These are phyloP conservation scores for Leavenworthia alabamica DNA, from an alignment of 345 rosid species.

Conservation along the genomic window DNA sequence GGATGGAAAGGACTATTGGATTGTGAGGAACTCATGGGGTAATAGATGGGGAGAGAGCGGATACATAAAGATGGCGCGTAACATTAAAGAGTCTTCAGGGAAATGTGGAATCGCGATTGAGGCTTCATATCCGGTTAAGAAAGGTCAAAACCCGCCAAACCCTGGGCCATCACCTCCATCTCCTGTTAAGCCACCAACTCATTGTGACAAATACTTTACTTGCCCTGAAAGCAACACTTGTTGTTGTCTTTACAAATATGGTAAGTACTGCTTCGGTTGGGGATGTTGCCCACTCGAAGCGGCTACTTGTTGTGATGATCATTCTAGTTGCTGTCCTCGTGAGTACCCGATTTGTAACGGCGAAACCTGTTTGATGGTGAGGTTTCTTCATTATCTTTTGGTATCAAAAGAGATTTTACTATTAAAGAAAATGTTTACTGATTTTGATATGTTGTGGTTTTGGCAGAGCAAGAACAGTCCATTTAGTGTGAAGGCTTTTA, in stretches of 20 bases:
- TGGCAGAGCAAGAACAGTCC: too few relatives aligned
- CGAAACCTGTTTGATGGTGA: slow-evolving; percentile 71
- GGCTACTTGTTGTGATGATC: slow-evolving; percentile 80
- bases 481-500: slow-evolving; percentile 58
- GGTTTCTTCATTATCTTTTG: neutral
- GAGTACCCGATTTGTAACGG: slow-evolving; percentile 64
- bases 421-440: neutral
- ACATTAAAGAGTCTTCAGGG: slow-evolving; percentile 39
- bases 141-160: too few relatives aligned
- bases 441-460: slow-evolving; percentile 9
- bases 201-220: slow-evolving; percentile 54
- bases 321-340: slow-evolving; percentile 76
- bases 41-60: slow-evolving; percentile 74
- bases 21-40: slow-evolving; percentile 86
- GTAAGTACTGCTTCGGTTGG: slow-evolving; percentile 66
- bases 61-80: slow-evolving; percentile 65
- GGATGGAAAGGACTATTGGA: slow-evolving; percentile 68
- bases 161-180: too few relatives aligned
- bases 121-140: slow-evolving; percentile 80
- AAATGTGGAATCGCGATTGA: slow-evolving; percentile 86
- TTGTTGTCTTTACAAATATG: slow-evolving; percentile 64
- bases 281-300: slow-evolving; percentile 90
- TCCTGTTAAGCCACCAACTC: slow-evolving; percentile 59
- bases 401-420: neutral
- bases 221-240: too few relatives aligned